Evolutionary conservation across 495 filamentous ascomycete species (phyloP).

Genomic region (Xylaria palmicola): DNA sequence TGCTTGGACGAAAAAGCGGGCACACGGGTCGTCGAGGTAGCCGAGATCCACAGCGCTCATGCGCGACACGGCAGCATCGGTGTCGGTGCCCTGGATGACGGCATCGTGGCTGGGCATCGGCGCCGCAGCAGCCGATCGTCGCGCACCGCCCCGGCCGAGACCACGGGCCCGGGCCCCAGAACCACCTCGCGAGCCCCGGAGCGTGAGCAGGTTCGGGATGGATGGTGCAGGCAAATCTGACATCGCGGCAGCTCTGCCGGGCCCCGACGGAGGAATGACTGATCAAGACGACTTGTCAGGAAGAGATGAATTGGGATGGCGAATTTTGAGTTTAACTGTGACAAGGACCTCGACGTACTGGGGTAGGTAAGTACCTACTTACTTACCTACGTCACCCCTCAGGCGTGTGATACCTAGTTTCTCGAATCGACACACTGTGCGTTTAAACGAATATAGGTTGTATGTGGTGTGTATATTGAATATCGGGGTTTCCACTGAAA

Average conservation of each 20-base stretch:
- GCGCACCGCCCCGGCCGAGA: constrained; percentile 35
- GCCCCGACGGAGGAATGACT: background rate
- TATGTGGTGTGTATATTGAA: too few species aligned
- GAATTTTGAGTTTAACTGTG: too few species aligned
- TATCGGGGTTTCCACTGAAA: too few species aligned
- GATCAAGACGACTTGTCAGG: too few species aligned
- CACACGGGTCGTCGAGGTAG: constrained; percentile 82
- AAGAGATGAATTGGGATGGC: background rate
- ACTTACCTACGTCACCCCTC: too few species aligned
- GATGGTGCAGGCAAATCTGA: constrained; percentile 63
- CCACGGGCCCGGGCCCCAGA: constrained; percentile 43
- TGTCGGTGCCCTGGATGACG: constrained; percentile 84
- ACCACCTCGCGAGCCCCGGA: constrained; percentile 49
- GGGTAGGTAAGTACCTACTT: too few species aligned
- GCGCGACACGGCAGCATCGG: constrained; percentile 84
- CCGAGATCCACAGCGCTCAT: constrained; percentile 85
- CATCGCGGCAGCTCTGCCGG: background rate
- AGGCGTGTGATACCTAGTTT: too few species aligned
- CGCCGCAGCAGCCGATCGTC: constrained; percentile 17
- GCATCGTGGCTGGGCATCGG: constrained; percentile 37
- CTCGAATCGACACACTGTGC: too few species aligned
- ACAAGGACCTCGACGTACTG: too few species aligned
- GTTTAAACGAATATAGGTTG: too few species aligned
- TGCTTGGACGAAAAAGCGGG: constrained; percentile 58
- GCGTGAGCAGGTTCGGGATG: constrained; percentile 74